phyloP scores from a whole-genome alignment of 2,329 filamentous ascomycete genomes.

The Nannizziopsis arthrosporioides region DNA sequence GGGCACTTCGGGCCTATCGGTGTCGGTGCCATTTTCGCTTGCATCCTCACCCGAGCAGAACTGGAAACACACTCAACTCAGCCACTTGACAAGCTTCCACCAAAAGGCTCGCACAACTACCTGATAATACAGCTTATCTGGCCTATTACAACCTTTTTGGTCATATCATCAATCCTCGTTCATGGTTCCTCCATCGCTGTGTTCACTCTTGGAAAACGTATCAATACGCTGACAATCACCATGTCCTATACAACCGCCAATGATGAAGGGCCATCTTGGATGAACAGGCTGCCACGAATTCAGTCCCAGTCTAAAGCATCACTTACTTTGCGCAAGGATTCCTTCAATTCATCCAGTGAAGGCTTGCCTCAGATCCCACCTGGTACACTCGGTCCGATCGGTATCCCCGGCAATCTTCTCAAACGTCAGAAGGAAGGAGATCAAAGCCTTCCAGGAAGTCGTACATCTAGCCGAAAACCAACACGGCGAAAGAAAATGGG shows the following conservation, averaged over 20 bases:
- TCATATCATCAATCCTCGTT: slow-evolving; percentile 86
- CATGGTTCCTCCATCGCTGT: slow-evolving; percentile 98
- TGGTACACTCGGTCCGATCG: slow-evolving; percentile 59
- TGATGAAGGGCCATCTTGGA: slow-evolving; percentile 84
- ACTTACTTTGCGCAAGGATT: slow-evolving; percentile 60
- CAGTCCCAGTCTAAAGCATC: slow-evolving; percentile 72
- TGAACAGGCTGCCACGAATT: slow-evolving; percentile 75
- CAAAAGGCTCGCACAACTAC: slow-evolving; percentile 47
- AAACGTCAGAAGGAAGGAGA: slow-evolving; percentile 71
- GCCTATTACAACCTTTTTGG: slow-evolving; percentile 89
- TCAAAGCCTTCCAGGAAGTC: slow-evolving; percentile 44
- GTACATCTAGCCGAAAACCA: slow-evolving; percentile 41
- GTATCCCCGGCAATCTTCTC: slow-evolving; percentile 63
- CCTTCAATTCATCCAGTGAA: slow-evolving; percentile 48
- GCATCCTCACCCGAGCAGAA: slow-evolving; percentile 86
- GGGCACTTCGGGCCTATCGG: slow-evolving; percentile 97
- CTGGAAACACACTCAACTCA: slow-evolving; percentile 65
- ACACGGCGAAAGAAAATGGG: slow-evolving; percentile 53
- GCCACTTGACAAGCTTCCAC: slow-evolving; percentile 52
- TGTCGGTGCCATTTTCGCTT: slow-evolving; percentile 90
- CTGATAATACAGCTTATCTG: slow-evolving; percentile 76
- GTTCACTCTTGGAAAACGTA: slow-evolving; percentile 92
- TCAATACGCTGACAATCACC: slow-evolving; percentile 89
- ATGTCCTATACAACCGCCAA: slow-evolving; percentile 90
- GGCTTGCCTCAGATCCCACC: slow-evolving; percentile 51